These are phyloP conservation scores for Zymoseptoria brevis DNA, from an alignment of 2,329 filamentous ascomycete genomes.

Conservation along the genomic window DNA sequence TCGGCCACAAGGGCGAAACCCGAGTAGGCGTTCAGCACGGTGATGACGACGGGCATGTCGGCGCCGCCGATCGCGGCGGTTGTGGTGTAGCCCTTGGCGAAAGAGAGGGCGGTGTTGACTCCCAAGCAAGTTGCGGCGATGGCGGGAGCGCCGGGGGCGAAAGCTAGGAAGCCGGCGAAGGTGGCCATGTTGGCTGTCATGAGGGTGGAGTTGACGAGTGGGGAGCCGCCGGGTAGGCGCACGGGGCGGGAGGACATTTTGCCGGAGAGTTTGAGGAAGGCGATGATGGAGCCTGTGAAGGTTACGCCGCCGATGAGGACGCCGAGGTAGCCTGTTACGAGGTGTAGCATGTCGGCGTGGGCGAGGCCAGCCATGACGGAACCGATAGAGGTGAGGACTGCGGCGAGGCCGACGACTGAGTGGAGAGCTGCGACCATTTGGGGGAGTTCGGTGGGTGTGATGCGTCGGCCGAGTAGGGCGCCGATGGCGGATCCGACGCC, in stretches of 20 bases:
- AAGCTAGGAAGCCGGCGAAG: conserved; percentile 74
- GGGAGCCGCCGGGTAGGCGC: conserved; percentile 63
- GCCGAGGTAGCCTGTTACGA: conserved; percentile 78
- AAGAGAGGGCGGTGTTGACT: conserved; percentile 69
- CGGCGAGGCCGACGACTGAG: conserved; percentile 81
- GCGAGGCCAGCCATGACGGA: conserved; percentile 65
- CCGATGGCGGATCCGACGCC: conserved; percentile 62
- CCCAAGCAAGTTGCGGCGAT: conserved; percentile 72
- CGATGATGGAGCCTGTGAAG: conserved; percentile 84
- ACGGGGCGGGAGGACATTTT: conserved; percentile 72
- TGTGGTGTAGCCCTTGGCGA: conserved; percentile 79
- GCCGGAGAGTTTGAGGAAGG: conserved; percentile 78
- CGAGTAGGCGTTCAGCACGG: conserved; percentile 82
- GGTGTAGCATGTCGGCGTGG: conserved; percentile 66
- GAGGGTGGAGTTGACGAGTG: conserved; percentile 61
- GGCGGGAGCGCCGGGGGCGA: conserved; percentile 69
- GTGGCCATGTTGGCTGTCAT: conserved; percentile 71
- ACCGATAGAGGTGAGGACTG: conserved; percentile 79
- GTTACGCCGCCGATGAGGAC: conserved; percentile 78
- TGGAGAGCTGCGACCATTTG: conserved; percentile 85
- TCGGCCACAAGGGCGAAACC: conserved; percentile 86
- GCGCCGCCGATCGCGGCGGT: conserved; percentile 86
- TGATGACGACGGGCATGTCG: conserved; percentile 89
- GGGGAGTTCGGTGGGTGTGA: conserved; percentile 79
- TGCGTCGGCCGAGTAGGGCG: conserved; percentile 72